Evolutionary conservation across 2,329 filamentous ascomycete genomes (phyloP).

Genomic region (Xylariaceae sp.): DNA sequence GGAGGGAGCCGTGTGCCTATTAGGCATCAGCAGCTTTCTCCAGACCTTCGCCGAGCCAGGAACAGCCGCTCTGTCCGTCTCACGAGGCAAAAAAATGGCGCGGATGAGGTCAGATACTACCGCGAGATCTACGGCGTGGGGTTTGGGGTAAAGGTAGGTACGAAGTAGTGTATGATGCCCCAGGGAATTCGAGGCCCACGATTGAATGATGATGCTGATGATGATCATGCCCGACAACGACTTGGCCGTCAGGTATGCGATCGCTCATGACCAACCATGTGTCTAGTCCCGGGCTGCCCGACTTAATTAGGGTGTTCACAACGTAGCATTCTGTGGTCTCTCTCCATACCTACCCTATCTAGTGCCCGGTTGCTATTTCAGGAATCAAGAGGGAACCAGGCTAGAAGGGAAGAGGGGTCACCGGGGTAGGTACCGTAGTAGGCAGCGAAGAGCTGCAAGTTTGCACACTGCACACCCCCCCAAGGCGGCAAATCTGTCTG

Average conservation of each 20-base stretch:
- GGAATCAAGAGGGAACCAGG: conserved; percentile 1
- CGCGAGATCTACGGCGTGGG: too few species aligned
- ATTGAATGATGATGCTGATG: too few species aligned
- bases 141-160: too few species aligned
- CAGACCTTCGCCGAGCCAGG: too few species aligned
- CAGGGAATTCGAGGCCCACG: too few species aligned
- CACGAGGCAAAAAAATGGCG: too few species aligned
- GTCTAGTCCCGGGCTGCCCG: conserved; percentile 10
- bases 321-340: background rate
- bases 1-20: too few species aligned
- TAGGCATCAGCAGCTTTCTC: too few species aligned
- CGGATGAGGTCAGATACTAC: too few species aligned
- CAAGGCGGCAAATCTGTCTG: conserved; percentile 13
- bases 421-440: conserved; percentile 3
- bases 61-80: too few species aligned
- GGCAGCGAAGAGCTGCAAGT: background rate
- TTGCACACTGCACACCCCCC: background rate
- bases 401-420: conserved; percentile 9
- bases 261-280: conserved; percentile 3
- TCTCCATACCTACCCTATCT: background rate
- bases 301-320: conserved; percentile 8
- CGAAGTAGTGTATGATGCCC: too few species aligned
- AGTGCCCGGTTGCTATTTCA: conserved; percentile 11
- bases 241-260: background rate
- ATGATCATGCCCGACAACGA: background rate